Percentiles rank a stretch among this genome's conserved stretches.
phyloP scores from a whole-genome alignment of 495 filamentous ascomycete genomes.

The Oleoguttula mirabilis region DNA sequence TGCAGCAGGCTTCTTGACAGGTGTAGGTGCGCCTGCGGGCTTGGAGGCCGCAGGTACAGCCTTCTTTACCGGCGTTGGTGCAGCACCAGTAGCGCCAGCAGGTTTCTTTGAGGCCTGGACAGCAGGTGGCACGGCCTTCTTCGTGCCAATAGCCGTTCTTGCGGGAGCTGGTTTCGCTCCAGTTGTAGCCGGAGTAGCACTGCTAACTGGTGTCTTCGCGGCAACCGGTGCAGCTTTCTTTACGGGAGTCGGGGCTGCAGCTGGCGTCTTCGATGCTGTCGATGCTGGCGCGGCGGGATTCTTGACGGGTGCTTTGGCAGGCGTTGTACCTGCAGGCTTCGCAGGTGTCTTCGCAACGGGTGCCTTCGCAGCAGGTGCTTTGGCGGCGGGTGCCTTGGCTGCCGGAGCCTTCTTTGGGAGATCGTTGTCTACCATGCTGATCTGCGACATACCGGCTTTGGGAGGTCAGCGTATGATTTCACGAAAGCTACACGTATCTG shows the following conservation, averaged over 20 bases:
- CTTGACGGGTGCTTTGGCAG: constrained; percentile 9
- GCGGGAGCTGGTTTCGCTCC: constrained; percentile 2
- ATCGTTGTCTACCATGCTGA: constrained; percentile 21
- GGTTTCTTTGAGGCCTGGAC: constrained; percentile 5
- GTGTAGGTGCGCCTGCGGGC: background rate
- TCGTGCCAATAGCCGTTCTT: constrained; percentile 6
- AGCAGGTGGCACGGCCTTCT: constrained; percentile 6
- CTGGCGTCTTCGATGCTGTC: background rate
- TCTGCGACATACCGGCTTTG: constrained; percentile 10
- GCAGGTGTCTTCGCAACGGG: constrained; percentile 1
- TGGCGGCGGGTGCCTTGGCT: constrained; percentile 10
- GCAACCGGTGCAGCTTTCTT: constrained; percentile 11
- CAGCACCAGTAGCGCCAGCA: background rate
- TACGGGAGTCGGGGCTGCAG: background rate
- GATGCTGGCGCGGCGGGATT: background rate
- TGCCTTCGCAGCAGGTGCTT: constrained; percentile 5
- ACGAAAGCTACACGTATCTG: too few species aligned
- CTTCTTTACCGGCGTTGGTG: constrained; percentile 5
- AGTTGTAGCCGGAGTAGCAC: background rate
- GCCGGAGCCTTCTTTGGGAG: constrained; percentile 9
- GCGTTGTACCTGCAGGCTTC: constrained; percentile 4
- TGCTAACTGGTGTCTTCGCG: constrained; percentile 2
- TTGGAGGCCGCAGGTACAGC: background rate
- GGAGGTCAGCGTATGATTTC: too few species aligned
- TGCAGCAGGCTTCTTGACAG: constrained; percentile 6